A percentile compares a stretch with the other conserved stretches of the same genome.
Conservation (phyloP, 179 eudicot genomes). For the Carnegiea gigantea region DNA sequence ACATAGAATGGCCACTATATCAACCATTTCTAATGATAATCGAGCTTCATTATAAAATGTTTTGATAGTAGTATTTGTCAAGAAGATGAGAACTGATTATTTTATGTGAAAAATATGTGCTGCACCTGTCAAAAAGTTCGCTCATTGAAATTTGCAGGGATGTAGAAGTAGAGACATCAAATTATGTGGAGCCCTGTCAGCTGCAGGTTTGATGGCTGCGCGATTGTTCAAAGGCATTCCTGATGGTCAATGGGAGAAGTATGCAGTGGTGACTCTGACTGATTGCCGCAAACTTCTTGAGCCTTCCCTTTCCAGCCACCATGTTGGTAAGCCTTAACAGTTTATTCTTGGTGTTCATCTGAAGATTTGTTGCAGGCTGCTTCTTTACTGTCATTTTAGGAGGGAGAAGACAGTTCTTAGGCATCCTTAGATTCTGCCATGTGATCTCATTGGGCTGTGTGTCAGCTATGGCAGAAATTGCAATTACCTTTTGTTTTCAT, state of each 20-base stretch:
- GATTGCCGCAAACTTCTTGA: slow-evolving; percentile 82
- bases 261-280: slow-evolving; percentile 66
- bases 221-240: slow-evolving; percentile 53
- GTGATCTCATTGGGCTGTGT: neutral
- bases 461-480: neutral
- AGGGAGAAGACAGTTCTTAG: neutral
- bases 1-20: too few relatives aligned
- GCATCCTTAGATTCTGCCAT: neutral
- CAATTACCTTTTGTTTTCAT: neutral
- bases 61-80: neutral
- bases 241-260: slow-evolving; percentile 73
- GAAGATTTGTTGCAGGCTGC: neutral
- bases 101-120: neutral
- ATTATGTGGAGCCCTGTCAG: slow-evolving; percentile 63
- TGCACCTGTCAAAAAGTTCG: neutral
- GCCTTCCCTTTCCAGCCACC: slow-evolving; percentile 60
- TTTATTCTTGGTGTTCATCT: neutral
- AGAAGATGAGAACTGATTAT: neutral
- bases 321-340: slow-evolving; percentile 51
- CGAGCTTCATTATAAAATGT: too few relatives aligned
- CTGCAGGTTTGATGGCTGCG: slow-evolving; percentile 85
- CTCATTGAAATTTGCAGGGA: slow-evolving; percentile 43
- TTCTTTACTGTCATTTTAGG: neutral
- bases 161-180: slow-evolving; percentile 68
- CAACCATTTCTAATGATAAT: too few relatives aligned